Evolutionary conservation across 192 early-diverging fungal genomes (phyloP), one percentile per base, ranked within the genome.

Genomic region (Coemansia sp.): DNA sequence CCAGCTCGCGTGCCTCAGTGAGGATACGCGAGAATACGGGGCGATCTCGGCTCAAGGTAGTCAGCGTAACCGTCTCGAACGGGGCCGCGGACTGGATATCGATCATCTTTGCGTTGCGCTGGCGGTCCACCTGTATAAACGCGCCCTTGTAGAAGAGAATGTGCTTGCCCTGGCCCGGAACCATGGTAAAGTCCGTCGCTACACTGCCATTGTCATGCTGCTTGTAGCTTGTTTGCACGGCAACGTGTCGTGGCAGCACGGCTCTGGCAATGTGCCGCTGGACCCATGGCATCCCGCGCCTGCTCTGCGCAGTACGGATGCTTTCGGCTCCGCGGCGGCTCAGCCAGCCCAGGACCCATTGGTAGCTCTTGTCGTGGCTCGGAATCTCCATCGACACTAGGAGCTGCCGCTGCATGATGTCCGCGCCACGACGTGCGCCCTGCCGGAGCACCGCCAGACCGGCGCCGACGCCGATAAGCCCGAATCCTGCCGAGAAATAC

Each of bases 331-430:
- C 60, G 28, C 62, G 64, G 14, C 72, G 64, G 37, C 60, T 76
- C 47, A 96, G 87, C 95, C 95, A 98, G 32, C 90, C 80, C 16
- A 96, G 71, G 43, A 96, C 86, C 95, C 95, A 98, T 19, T 80
- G 64, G 70, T 96, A 96, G 27, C 85, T 84, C 46, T 88, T 87
- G 64, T 98, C 95, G 56, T 94, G 92, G 55, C 80, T 85, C 8
- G 90, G 90, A 37, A 98, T 95, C 57, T 98, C 95, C 38, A 98
- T 78, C 4, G 91, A 85, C 7, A 92, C 90, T 9, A 98, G 70
- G 9, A 96, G 60, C 29, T 87, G 79, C 16, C 93, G 83, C 33
- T 83, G 81, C 14, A 83, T 63, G 10, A 92, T 51, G 38, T 81
- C 78, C 11, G 82, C 79, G 13, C 84, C 86, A 4, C 86, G 75